phyloP scores from a whole-genome alignment of 2,329 filamentous ascomycete genomes.

The Magnaporthiopsis incrustans region DNA sequence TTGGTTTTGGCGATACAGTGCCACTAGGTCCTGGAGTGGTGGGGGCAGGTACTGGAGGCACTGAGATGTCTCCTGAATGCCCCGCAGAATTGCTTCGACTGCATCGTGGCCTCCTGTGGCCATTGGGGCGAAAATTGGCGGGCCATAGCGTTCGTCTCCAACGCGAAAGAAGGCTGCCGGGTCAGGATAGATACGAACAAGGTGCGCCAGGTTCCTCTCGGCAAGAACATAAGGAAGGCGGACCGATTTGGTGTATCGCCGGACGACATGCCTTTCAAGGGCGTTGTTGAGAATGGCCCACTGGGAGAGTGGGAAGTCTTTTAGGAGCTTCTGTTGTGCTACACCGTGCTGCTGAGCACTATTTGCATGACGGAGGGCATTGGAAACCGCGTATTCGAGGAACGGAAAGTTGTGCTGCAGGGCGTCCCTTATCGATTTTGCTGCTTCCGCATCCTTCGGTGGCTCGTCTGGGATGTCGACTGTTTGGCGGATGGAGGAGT shows the following conservation, averaged over 20 bases:
- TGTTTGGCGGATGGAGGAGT: background rate
- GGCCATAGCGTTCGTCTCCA: slow-evolving; percentile 9
- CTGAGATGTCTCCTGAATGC: background rate
- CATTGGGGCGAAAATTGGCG: slow-evolving; percentile 12
- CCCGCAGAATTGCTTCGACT: slow-evolving; percentile 4
- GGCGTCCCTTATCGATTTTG: background rate
- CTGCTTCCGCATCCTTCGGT: background rate
- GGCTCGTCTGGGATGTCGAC: background rate
- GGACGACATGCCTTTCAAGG: slow-evolving; percentile 2
- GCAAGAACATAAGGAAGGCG: slow-evolving; percentile 8
- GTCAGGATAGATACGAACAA: slow-evolving; percentile 6
- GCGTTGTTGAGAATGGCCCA: slow-evolving; percentile 6
- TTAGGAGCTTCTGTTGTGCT: background rate
- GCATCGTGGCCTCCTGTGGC: slow-evolving; percentile 9
- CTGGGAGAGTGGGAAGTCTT: slow-evolving; percentile 2
- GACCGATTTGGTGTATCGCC: slow-evolving; percentile 7
- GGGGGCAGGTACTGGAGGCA: background rate
- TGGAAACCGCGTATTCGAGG: slow-evolving; percentile 33
- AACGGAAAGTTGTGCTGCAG: slow-evolving; percentile 29
- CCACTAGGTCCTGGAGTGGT: background rate
- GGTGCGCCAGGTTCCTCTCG: slow-evolving; percentile 8
- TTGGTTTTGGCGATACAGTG: background rate
- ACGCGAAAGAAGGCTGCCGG: background rate
- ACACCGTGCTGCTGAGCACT: slow-evolving; percentile 7
- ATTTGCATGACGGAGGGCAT: slow-evolving; percentile 33